phyloP scores from a whole-genome alignment of 2,329 filamentous ascomycete genomes.

The Penicillium sp. region DNA sequence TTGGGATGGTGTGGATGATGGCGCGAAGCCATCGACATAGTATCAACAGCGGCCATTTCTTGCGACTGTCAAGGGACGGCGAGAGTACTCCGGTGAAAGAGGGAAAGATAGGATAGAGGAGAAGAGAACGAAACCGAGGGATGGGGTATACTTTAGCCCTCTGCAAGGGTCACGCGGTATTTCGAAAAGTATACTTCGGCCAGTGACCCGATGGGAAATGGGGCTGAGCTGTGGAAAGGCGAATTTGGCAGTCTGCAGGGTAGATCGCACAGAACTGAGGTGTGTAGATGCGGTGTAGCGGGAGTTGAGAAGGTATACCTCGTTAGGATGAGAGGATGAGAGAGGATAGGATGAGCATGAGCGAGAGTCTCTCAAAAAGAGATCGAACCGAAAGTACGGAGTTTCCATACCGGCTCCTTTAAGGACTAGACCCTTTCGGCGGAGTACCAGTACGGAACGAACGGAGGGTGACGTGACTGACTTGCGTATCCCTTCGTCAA shows the following conservation, averaged over 20 bases:
- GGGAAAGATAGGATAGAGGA: background rate
- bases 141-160: background rate
- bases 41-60: conserved; percentile 24
- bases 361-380: background rate
- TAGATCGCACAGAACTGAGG: conserved; percentile 13
- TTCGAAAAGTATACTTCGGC: conserved; percentile 7
- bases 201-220: conserved; percentile 9
- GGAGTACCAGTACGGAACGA: background rate
- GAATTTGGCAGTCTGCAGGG: conserved; percentile 8
- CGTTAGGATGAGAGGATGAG: background rate
- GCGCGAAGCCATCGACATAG: conserved; percentile 26
- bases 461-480: conserved; percentile 24
- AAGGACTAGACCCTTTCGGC: conserved; percentile 5
- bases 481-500: conserved; percentile 13
- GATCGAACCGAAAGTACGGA: background rate
- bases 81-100: background rate
- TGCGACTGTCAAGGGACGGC: background rate
- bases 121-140: background rate
- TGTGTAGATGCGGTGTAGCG: background rate
- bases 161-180: conserved; percentile 14
- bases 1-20: conserved; percentile 26
- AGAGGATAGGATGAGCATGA: background rate
- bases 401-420: background rate
- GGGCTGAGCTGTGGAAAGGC: conserved; percentile 7
- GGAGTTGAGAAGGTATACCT: conserved; percentile 1